These are phyloP conservation scores for Kwoniella sp. DNA, from an alignment of 768 basidiomycete genomes.

Conservation along the genomic window DNA sequence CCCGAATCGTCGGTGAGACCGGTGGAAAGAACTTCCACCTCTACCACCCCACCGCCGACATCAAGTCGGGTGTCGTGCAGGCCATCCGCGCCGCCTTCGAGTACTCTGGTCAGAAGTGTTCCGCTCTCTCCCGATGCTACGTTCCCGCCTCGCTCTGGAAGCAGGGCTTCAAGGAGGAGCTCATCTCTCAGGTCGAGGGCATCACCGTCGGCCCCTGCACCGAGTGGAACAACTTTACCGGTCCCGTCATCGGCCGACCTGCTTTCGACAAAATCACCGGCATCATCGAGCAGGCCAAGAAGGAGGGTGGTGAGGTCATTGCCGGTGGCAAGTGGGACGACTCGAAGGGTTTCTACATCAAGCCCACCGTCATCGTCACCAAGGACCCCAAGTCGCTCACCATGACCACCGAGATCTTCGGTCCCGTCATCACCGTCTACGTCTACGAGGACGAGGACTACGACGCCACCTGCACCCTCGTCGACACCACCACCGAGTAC, in stretches of 20 bases:
- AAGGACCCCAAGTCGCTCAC: conserved; percentile 84
- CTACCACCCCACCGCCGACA: conserved; percentile 78
- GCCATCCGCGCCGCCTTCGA: conserved; percentile 85
- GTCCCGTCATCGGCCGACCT: conserved; percentile 87
- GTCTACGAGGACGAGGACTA: conserved; percentile 83
- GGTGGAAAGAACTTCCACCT: conserved; percentile 96
- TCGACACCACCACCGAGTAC: conserved; percentile 81
- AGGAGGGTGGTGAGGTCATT: conserved; percentile 80
- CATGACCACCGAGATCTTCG: conserved; percentile 94
- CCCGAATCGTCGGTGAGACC: conserved; percentile 95
- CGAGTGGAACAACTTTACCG: conserved; percentile 83
- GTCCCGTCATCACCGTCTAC: conserved; percentile 88
- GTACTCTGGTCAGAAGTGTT: conserved; percentile 98
- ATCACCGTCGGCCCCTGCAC: conserved; percentile 76
- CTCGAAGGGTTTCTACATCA: conserved; percentile 86
- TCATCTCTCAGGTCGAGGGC: conserved; percentile 69
- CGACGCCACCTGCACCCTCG: conserved; percentile 77
- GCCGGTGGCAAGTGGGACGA: conserved; percentile 74
- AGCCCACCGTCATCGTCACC: conserved; percentile 89
- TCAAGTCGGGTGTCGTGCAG: conserved; percentile 85
- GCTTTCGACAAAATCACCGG: conserved; percentile 81
- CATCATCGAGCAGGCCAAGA: conserved; percentile 82
- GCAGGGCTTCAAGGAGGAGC: conserved; percentile 73
- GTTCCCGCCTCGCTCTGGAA: conserved; percentile 84
- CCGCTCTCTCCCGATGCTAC: conserved; percentile 85